Conservation (phyloP, 2,329 filamentous ascomycete species). For the Scopulariopsis brevicaulis region DNA sequence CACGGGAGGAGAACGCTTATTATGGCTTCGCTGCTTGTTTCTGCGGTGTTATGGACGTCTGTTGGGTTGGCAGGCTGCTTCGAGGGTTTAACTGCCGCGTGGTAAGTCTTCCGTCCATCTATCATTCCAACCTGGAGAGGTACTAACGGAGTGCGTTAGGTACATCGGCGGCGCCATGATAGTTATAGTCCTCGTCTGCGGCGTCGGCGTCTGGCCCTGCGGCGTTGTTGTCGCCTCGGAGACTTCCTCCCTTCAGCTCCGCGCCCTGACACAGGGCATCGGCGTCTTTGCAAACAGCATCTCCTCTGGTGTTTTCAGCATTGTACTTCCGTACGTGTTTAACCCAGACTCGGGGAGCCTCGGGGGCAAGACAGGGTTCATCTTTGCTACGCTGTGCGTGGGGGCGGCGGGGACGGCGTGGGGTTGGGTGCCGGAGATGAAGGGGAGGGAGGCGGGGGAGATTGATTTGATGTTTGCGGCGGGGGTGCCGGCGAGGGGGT, state of each 20-base stretch:
- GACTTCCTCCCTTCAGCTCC: conserved; percentile 28
- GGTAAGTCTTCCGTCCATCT: neutral
- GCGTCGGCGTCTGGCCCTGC: conserved; percentile 29
- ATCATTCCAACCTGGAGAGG: neutral
- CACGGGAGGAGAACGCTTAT: neutral
- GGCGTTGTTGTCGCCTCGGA: conserved; percentile 29
- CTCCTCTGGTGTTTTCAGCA: conserved; percentile 25
- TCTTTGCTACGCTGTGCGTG: conserved; percentile 22
- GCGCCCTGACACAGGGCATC: conserved; percentile 29
- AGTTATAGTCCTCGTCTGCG: conserved; percentile 26
- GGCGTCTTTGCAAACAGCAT: conserved; percentile 28
- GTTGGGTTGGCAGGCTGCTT: conserved; percentile 19
- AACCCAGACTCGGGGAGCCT: conserved; percentile 24
- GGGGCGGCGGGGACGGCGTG: conserved; percentile 25
- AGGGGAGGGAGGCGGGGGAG: conserved; percentile 30
- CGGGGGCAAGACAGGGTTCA: conserved; percentile 24
- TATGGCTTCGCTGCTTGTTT: neutral
- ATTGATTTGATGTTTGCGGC: conserved; percentile 23
- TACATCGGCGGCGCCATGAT: conserved; percentile 19
- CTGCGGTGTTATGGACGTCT: conserved; percentile 1
- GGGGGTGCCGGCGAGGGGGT: neutral
- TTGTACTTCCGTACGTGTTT: conserved; percentile 29
- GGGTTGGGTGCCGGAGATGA: conserved; percentile 40
- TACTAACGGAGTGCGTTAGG: neutral
- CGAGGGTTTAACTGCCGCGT: neutral